A percentile compares a stretch with the other conserved stretches of the same genome.
phyloP scores from a whole-genome alignment of 129 eudicot genomes.

The Mikania micrantha region DNA sequence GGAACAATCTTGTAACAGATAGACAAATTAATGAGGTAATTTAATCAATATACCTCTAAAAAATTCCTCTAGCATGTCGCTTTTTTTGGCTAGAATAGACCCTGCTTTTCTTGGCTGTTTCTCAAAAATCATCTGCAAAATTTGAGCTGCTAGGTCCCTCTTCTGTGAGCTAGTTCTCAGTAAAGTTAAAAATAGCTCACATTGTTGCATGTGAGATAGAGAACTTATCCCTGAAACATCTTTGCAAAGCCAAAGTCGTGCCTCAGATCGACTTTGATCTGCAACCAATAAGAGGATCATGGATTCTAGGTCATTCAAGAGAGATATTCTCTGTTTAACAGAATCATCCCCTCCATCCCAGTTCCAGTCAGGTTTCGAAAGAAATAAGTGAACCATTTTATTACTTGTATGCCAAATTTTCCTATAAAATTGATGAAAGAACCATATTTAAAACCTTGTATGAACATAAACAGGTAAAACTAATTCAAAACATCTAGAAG shows the following conservation, averaged over 20 bases:
- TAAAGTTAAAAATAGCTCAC: constrained; percentile 52
- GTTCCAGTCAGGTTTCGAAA: constrained; percentile 61
- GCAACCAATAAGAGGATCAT: constrained; percentile 44
- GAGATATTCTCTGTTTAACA: constrained; percentile 32
- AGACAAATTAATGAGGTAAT: background rate
- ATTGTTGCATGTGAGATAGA: constrained; percentile 37
- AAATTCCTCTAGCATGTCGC: constrained; percentile 63
- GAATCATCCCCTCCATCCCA: constrained; percentile 27
- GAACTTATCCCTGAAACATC: constrained; percentile 51
- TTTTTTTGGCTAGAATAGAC: constrained; percentile 50
- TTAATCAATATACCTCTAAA: constrained; percentile 51
- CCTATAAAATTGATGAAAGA: constrained; percentile 4
- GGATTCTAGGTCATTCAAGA: constrained; percentile 56
- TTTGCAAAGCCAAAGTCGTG: constrained; percentile 92
- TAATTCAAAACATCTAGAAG: background rate
- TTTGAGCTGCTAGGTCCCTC: constrained; percentile 53
- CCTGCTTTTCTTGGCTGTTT: constrained; percentile 66
- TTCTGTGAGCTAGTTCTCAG: constrained; percentile 57
- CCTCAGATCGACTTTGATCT: constrained; percentile 74
- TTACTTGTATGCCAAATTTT: constrained; percentile 13
- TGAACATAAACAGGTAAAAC: background rate
- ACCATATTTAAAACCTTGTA: background rate
- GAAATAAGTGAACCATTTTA: constrained; percentile 51
- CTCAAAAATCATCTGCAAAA: constrained; percentile 66
- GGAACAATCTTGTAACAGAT: background rate